Evolutionary conservation across 805 yeast genomes (phyloP), one percentile per base, ranked within the genome.

Genomic region (Schwanniomyces polymorphus): DNA sequence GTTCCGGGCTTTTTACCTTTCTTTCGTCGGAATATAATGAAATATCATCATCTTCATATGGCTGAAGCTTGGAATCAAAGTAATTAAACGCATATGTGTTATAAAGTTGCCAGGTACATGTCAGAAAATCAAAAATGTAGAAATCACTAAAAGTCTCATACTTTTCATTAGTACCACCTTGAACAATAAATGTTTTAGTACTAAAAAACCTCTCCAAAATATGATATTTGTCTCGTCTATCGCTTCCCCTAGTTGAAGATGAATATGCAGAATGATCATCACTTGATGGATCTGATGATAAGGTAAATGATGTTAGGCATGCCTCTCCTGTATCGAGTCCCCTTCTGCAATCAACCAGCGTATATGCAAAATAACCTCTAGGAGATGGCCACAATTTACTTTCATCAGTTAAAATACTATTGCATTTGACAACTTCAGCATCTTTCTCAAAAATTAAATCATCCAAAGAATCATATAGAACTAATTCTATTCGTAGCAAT

Each of bases 141-240:
- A 72, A 57, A 48, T 70, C 74, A 42, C 68, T 59, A 45, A 61
- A 72, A 2, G 61, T 59, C 10, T 65, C 54, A 8, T 46, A 38
- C 1, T 58, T 40, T 14, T 67, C 67, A 46, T 65, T 61, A 41
- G 68, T 65, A 2, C 78, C 78, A 1, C 78, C 78, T 33, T 73
- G 78, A 7, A 73, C 52, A 10, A 73, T 26, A 11, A 71, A 57
- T 10, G 67, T 63, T 47, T 64, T 67, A 17, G 59, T 61, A 17
- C 54, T 51, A 45, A 68, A 63, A 44, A 47, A 64, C 26, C 42
- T 49, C 2, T 37, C 34, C 2, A 45, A 29, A 14, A 31, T 16
- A 6, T 14, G 7, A 31, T 5, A 8, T 14, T 37, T 37, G 5
- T 21, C 39, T 37, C 27, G 39, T 8, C 14, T 21, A 23, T 23